Evolutionary conservation across 148 eudicot genomes (phyloP).

Genomic region (Fagopyrum homotropicum): DNA sequence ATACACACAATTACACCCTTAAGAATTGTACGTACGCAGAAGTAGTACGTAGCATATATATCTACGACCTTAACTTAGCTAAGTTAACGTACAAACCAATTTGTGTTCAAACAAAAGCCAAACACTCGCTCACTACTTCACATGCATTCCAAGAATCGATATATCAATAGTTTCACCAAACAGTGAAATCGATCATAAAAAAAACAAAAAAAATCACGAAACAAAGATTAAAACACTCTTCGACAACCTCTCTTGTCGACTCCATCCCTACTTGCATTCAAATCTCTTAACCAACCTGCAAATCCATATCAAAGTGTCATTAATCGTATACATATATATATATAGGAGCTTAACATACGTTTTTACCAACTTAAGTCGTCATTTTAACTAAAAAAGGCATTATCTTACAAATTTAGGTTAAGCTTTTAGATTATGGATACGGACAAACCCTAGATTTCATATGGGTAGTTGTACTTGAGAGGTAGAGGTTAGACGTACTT

Average conservation of each 20-base stretch:
- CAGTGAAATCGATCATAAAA: background rate
- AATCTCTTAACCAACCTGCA: background rate
- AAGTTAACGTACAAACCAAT: constrained; percentile 7
- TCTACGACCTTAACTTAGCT: background rate
- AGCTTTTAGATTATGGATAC: too few relatives aligned
- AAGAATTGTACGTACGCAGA: background rate
- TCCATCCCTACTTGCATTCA: background rate
- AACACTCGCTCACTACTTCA: background rate
- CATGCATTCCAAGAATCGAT: background rate
- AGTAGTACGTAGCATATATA: background rate
- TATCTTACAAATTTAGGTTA: too few relatives aligned
- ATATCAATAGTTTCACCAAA: background rate
- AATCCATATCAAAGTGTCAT: background rate
- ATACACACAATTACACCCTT: background rate
- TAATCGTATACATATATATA: background rate
- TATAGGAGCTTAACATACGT: too few relatives aligned
- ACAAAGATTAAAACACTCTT: background rate
- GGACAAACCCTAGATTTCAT: too few relatives aligned
- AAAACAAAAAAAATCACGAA: background rate
- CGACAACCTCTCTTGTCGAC: constrained; percentile 9
- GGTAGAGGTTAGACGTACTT: background rate
- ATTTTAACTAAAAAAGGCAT: too few relatives aligned
- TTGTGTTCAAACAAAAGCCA: constrained; percentile 6
- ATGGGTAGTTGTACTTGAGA: too few relatives aligned
- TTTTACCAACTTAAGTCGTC: too few relatives aligned